Conservation (phyloP, 2,329 filamentous ascomycete genomes). For the Beauveria varroae region DNA sequence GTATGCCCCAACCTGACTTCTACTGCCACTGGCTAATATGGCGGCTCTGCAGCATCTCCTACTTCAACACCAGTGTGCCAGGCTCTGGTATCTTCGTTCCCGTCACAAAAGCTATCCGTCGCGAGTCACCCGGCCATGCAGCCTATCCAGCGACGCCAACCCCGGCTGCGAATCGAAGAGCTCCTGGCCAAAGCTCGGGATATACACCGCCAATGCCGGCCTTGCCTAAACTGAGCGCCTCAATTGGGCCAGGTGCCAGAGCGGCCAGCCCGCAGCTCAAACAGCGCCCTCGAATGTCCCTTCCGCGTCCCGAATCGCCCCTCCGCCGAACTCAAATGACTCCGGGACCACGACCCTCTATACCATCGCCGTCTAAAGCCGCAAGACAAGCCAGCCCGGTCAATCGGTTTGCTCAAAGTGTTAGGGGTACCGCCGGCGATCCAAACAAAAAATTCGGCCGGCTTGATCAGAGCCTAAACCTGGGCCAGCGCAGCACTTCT, state of each 20-base stretch:
- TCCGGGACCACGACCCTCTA: constrained; percentile 49
- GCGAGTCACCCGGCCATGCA: constrained; percentile 42
- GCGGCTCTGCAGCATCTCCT: constrained; percentile 46
- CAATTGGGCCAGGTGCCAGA: constrained; percentile 63
- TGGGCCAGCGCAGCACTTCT: constrained; percentile 52
- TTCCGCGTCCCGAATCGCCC: constrained; percentile 85
- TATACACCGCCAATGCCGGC: constrained; percentile 58
- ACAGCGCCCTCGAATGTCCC: constrained; percentile 59
- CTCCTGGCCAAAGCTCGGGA: constrained; percentile 49
- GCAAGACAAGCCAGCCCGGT: constrained; percentile 35
- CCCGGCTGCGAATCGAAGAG: constrained; percentile 48
- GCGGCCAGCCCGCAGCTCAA: constrained; percentile 66
- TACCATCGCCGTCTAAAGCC: constrained; percentile 41
- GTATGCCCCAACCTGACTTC: constrained; percentile 19
- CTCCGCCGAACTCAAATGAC: constrained; percentile 61
- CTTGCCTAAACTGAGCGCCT: constrained; percentile 78
- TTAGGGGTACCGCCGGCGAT: constrained; percentile 53
- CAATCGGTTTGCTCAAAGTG: constrained; percentile 56
- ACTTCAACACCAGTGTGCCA: constrained; percentile 72
- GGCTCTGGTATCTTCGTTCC: constrained; percentile 93
- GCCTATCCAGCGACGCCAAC: constrained; percentile 60
- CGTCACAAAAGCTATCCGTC: constrained; percentile 68
- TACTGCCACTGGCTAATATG: constrained; percentile 11
- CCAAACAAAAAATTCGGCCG: constrained; percentile 48
- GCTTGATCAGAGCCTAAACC: constrained; percentile 41